These are phyloP conservation scores for Fraxinus anomala DNA, from an alignment of 257 asterid species.

Conservation along the genomic window DNA sequence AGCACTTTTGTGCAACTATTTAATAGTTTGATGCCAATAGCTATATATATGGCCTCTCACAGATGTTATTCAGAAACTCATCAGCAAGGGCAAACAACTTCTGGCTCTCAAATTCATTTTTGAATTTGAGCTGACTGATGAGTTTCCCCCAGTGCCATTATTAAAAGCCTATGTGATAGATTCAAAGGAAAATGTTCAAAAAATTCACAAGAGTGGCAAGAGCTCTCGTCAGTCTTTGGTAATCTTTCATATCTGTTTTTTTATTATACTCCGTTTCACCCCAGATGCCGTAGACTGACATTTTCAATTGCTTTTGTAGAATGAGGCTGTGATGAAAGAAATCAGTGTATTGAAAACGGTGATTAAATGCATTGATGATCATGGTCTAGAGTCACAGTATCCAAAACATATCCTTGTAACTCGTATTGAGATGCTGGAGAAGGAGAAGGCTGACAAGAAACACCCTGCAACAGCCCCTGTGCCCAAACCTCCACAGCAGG, in stretches of 20 bases:
- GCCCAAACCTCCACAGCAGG: slow-evolving; percentile 35
- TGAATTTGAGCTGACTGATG: slow-evolving; percentile 55
- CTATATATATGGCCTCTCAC: slow-evolving; percentile 29
- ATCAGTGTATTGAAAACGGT: slow-evolving; percentile 55
- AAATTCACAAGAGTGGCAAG: slow-evolving; percentile 48
- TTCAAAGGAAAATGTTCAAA: slow-evolving; percentile 46
- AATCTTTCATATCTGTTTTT: slow-evolving; percentile 21
- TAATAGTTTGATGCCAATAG: slow-evolving; percentile 16
- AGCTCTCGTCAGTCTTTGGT: slow-evolving; percentile 48
- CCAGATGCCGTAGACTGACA: slow-evolving; percentile 19
- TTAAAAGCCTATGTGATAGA: slow-evolving; percentile 47
- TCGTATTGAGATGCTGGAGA: slow-evolving; percentile 53
- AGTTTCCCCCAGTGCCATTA: slow-evolving; percentile 66
- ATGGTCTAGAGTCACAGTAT: slow-evolving; percentile 52
- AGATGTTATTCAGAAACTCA: slow-evolving; percentile 60
- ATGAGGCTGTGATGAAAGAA: slow-evolving; percentile 57
- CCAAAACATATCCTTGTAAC: slow-evolving; percentile 45
- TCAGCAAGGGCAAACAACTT: slow-evolving; percentile 49
- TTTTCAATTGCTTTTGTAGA: slow-evolving; percentile 37
- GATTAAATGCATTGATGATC: slow-evolving; percentile 57
- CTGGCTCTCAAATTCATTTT: slow-evolving; percentile 63
- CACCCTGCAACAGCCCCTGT: slow-evolving; percentile 30
- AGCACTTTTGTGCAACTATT: slow-evolving; percentile 11
- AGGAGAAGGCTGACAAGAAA: slow-evolving; percentile 50
- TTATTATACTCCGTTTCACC: not conserved